Conservation (phyloP, 2,329 filamentous ascomycete species). For the Didymella glomerata region DNA sequence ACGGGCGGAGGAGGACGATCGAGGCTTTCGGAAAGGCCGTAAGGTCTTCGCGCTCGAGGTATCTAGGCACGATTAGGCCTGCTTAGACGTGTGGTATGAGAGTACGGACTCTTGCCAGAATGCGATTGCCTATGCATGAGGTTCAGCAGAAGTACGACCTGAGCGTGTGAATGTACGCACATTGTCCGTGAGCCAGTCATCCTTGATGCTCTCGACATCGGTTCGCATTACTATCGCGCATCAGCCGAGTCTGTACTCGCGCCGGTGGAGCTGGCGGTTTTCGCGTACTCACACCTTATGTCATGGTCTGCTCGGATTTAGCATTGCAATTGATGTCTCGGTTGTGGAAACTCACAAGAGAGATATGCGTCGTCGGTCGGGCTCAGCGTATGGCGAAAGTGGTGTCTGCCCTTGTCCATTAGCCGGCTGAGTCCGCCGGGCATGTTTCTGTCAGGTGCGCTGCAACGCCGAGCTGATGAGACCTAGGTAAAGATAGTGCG, state of each 20-base stretch:
- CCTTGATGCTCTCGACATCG: slow-evolving; percentile 85
- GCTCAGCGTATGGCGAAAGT: slow-evolving; percentile 41
- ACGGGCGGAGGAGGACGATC: slow-evolving; percentile 89
- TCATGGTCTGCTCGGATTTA: slow-evolving; percentile 64
- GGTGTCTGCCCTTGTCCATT: slow-evolving; percentile 37
- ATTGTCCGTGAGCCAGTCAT: slow-evolving; percentile 98
- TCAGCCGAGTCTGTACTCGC: slow-evolving; percentile 22
- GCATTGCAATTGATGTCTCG: slow-evolving; percentile 14
- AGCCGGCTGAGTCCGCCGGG: slow-evolving; percentile 35
- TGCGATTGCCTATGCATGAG: slow-evolving; percentile 76
- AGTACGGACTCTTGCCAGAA: slow-evolving; percentile 90
- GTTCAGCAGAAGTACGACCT: slow-evolving; percentile 13
- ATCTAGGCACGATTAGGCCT: slow-evolving; percentile 56
- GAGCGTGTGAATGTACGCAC: slow-evolving; percentile 56
- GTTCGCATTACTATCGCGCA: slow-evolving; percentile 76
- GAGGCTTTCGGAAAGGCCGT: slow-evolving; percentile 79
- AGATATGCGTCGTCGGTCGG: slow-evolving; percentile 72
- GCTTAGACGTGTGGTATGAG: background rate
- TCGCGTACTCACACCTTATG: slow-evolving; percentile 65
- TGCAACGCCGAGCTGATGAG: slow-evolving; percentile 6
- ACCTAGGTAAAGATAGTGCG: slow-evolving; percentile 13
- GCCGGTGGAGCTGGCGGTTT: slow-evolving; percentile 16
- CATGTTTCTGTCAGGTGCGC: slow-evolving; percentile 24
- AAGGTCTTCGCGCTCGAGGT: slow-evolving; percentile 89
- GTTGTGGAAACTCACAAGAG: slow-evolving; percentile 65